Evolutionary conservation across 2,329 filamentous ascomycete species (phyloP).

Genomic region (Fusarium decemcellulare): DNA sequence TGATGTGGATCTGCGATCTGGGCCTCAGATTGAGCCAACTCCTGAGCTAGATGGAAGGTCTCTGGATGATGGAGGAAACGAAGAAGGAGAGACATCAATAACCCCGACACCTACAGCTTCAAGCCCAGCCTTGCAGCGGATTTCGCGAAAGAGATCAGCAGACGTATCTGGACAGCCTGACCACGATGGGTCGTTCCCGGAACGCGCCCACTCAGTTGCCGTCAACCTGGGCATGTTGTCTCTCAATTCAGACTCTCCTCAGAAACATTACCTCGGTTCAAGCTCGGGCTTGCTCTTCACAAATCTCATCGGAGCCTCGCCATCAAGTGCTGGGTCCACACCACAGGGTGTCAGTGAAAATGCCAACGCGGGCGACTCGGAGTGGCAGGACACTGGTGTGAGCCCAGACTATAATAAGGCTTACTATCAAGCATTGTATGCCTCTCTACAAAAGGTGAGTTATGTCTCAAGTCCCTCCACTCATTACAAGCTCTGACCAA

Average conservation of each 20-base stretch:
- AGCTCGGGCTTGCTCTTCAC: slow-evolving; percentile 55
- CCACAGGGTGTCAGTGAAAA: slow-evolving; percentile 12
- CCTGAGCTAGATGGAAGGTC: background rate
- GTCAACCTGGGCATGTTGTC: slow-evolving; percentile 54
- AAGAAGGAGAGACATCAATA: background rate
- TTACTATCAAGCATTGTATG: slow-evolving; percentile 28
- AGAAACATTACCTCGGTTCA: slow-evolving; percentile 55
- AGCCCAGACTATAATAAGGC: background rate
- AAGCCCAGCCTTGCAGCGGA: slow-evolving; percentile 34
- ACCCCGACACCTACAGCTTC: background rate
- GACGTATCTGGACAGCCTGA: slow-evolving; percentile 10
- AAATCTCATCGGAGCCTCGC: slow-evolving; percentile 42
- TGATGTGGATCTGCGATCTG: slow-evolving; percentile 20
- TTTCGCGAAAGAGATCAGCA: slow-evolving; percentile 36
- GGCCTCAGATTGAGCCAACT: slow-evolving; percentile 10
- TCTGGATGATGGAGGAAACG: slow-evolving; percentile 23
- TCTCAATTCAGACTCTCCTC: slow-evolving; percentile 54
- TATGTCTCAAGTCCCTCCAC: too few species aligned
- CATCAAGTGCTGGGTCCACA: slow-evolving; percentile 22
- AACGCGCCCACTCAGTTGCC: slow-evolving; percentile 47
- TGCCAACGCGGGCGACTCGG: background rate
- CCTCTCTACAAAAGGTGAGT: slow-evolving; percentile 15
- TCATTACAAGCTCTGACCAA: background rate
- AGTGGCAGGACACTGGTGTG: slow-evolving; percentile 1
- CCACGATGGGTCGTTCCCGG: slow-evolving; percentile 31